Evolutionary conservation across 257 asterid genomes (phyloP).

Genomic region (Plectranthus barbatus): DNA sequence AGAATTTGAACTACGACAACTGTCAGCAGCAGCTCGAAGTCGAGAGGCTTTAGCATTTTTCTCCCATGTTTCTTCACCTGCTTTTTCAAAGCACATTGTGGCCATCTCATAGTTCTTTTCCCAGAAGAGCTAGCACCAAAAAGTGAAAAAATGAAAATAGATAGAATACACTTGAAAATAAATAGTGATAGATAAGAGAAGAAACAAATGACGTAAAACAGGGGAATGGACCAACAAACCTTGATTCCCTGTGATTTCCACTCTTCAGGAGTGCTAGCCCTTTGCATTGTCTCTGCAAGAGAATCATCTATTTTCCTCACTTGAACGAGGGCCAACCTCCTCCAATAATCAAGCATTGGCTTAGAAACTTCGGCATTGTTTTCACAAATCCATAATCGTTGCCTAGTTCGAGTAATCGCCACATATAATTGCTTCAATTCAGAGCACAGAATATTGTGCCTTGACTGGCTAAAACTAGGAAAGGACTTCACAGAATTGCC

Average conservation of each 20-base stretch:
- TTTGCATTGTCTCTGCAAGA: constrained; percentile 50
- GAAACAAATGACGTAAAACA: no score
- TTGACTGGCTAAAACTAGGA: constrained; percentile 39
- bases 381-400: constrained; percentile 69
- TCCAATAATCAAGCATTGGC: constrained; percentile 68
- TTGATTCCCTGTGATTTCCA: constrained; percentile 61
- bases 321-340: constrained; percentile 43
- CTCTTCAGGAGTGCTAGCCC: constrained; percentile 59
- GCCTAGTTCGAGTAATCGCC: constrained; percentile 63
- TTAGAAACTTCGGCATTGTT: constrained; percentile 33
- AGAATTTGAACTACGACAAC: constrained; percentile 29
- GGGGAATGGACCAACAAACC: constrained; percentile 8
- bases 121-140: constrained; percentile 45
- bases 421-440: constrained; percentile 67
- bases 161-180: neutral
- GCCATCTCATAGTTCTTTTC: constrained; percentile 66
- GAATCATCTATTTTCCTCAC: constrained; percentile 40
- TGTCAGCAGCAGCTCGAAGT: constrained; percentile 40
- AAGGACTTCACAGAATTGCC: constrained; percentile 20
- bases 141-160: neutral
- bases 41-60: constrained; percentile 54
- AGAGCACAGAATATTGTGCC: constrained; percentile 52
- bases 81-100: constrained; percentile 53
- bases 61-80: constrained; percentile 51
- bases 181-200: no score